Percentiles rank a stretch among this genome's conserved stretches.
These are phyloP conservation scores for Pezizomycotina sp. DNA, from an alignment of 2,329 filamentous ascomycete species.

Conservation along the genomic window DNA sequence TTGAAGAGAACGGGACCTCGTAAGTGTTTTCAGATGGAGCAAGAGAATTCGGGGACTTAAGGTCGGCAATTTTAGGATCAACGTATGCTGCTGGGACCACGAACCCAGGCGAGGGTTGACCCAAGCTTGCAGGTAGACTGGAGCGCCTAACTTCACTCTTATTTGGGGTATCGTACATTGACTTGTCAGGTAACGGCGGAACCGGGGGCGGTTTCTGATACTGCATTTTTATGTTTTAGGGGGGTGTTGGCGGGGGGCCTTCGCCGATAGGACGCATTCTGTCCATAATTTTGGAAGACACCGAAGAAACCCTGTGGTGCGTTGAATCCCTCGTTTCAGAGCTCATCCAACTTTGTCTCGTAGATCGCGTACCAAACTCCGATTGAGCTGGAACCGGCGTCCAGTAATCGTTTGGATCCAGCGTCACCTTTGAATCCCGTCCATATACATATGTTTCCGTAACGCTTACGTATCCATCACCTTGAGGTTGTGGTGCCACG, in stretches of 20 bases:
- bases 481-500: slow-evolving; percentile 5
- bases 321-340: slow-evolving; percentile 15
- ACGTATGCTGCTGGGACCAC: slow-evolving; percentile 11
- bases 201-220: slow-evolving; percentile 16
- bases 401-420: slow-evolving; percentile 19
- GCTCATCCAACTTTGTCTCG: slow-evolving; percentile 16
- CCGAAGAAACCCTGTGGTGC: slow-evolving; percentile 16
- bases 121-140: too few species aligned
- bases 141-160: too few species aligned
- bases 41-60: slow-evolving; percentile 7
- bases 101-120: too few species aligned
- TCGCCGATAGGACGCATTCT: slow-evolving; percentile 14
- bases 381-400: slow-evolving; percentile 16
- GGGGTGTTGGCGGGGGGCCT: slow-evolving; percentile 15
- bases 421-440: slow-evolving; percentile 16
- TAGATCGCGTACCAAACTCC: slow-evolving; percentile 13
- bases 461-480: slow-evolving; percentile 14
- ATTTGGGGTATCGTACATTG: too few species aligned
- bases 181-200: slow-evolving; percentile 13
- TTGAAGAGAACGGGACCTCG: slow-evolving; percentile 21
- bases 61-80: slow-evolving; percentile 14
- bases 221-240: slow-evolving; percentile 17
- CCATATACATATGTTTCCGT: slow-evolving; percentile 16
- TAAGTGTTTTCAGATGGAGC: slow-evolving; percentile 7
- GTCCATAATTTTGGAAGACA: slow-evolving; percentile 18